These are phyloP conservation scores for Ascochyta viciae-villosae DNA, from an alignment of 2,329 filamentous ascomycete genomes.

Conservation along the genomic window DNA sequence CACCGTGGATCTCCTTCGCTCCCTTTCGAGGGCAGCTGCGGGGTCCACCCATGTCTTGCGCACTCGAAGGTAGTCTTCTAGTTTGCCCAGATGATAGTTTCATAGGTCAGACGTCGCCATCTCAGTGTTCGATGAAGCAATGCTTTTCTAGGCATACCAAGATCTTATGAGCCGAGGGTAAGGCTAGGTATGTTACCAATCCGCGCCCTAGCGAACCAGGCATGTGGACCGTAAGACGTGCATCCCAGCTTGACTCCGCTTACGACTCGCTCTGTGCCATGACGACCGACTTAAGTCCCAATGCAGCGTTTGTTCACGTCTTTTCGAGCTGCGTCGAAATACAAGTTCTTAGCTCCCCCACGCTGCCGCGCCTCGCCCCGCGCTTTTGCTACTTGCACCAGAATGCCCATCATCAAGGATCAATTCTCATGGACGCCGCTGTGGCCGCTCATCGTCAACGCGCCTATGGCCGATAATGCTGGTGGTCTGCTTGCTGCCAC, in stretches of 20 bases:
- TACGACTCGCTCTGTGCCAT: background rate
- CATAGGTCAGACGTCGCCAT: background rate
- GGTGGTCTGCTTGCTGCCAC: constrained; percentile 64
- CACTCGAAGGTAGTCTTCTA: no score
- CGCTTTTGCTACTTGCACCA: background rate
- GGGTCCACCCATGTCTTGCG: no score
- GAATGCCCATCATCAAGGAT: background rate
- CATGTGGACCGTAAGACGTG: background rate
- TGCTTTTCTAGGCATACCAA: background rate
- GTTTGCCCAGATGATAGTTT: background rate
- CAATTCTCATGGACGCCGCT: constrained; percentile 63
- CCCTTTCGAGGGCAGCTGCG: no score
- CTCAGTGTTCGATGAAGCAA: background rate
- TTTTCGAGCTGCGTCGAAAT: background rate
- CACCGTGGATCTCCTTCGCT: no score
- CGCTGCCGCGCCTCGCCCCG: background rate
- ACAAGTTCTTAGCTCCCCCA: background rate
- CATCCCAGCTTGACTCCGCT: background rate
- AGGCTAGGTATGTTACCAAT: background rate
- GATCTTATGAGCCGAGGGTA: background rate
- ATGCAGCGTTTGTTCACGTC: background rate
- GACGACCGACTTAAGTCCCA: background rate
- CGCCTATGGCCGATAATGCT: constrained; percentile 72
- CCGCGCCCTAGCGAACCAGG: background rate
- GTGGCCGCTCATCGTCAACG: constrained; percentile 65